Percentiles rank a stretch among this genome's conserved stretches.
Evolutionary conservation across 805 yeast species (phyloP).

Genomic region (Candida wancherniae): DNA sequence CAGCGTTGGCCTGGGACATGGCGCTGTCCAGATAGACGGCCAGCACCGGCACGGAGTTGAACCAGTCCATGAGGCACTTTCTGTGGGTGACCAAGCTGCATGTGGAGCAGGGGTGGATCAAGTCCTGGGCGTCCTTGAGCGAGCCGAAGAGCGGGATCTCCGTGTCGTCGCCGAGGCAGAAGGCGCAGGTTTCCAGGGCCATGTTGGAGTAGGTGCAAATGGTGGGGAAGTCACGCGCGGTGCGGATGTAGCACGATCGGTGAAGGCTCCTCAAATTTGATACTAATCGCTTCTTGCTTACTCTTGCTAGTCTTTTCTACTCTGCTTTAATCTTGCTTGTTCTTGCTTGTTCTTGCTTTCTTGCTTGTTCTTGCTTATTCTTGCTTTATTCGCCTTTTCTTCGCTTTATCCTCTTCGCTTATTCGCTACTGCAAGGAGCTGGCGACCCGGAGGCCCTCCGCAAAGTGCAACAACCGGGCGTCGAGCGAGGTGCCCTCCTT

Average conservation of each 20-base stretch:
- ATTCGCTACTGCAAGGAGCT: constrained; percentile 2
- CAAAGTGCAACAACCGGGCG: constrained; percentile 82
- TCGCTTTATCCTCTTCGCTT: no score
- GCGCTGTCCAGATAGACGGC: constrained; percentile 1
- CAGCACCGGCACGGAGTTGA: constrained; percentile 31
- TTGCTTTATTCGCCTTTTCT: no score
- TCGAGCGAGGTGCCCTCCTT: constrained; percentile 73
- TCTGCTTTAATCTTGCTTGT: no score
- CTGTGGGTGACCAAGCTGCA: constrained; percentile 35
- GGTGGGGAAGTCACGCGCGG: no score
- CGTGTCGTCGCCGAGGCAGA: constrained; percentile 36
- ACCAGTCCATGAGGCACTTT: constrained; percentile 39
- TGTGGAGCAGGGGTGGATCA: constrained; percentile 35
- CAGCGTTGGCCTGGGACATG: not conserved
- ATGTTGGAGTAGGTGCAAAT: constrained; percentile 3
- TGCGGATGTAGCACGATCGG: no score
- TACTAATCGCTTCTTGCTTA: no score
- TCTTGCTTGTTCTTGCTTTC: no score
- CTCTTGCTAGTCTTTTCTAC: no score
- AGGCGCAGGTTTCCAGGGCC: constrained; percentile 24
- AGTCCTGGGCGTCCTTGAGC: constrained; percentile 30
- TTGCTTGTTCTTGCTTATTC: no score
- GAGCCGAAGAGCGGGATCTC: constrained; percentile 39
- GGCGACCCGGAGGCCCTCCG: constrained; percentile 71
- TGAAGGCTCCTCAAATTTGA: no score